phyloP scores from a whole-genome alignment of 805 yeast genomes.

The Schwanniomyces polymorphus region DNA sequence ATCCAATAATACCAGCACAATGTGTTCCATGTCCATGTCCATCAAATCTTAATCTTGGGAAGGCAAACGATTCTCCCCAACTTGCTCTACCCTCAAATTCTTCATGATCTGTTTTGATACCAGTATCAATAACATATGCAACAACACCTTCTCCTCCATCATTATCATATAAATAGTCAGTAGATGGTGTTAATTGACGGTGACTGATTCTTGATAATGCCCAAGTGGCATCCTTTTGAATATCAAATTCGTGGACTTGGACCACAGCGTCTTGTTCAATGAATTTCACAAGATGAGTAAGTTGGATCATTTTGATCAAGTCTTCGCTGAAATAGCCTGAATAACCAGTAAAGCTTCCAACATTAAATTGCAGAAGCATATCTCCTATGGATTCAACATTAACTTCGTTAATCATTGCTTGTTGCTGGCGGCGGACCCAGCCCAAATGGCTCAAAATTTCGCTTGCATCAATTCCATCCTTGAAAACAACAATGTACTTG shows the following conservation, averaged over 20 bases:
- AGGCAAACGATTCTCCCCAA: conserved; percentile 46
- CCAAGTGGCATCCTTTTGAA: conserved; percentile 42
- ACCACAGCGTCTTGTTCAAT: conserved; percentile 47
- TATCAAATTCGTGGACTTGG: conserved; percentile 25
- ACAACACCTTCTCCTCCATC: conserved; percentile 52
- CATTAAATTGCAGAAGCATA: conserved; percentile 24
- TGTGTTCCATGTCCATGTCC: conserved; percentile 90
- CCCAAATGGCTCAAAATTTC: conserved; percentile 60
- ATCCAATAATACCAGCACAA: conserved; percentile 87
- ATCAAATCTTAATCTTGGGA: conserved; percentile 48
- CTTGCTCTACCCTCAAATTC: conserved; percentile 64
- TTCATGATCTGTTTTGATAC: conserved; percentile 62
- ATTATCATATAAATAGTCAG: conserved; percentile 33
- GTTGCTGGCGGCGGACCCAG: conserved; percentile 49
- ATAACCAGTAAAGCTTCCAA: conserved; percentile 61
- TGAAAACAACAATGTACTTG: conserved; percentile 83
- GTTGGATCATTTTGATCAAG: conserved; percentile 11
- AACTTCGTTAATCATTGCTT: conserved; percentile 4
- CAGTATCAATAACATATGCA: conserved; percentile 84
- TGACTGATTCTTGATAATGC: conserved; percentile 40
- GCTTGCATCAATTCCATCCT: conserved; percentile 54
- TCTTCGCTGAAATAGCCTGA: conserved; percentile 63
- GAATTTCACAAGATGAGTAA: conserved; percentile 17
- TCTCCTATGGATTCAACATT: conserved; percentile 21
- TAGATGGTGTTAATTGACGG: conserved; percentile 24